Evolutionary conservation across 176 grass and related monocot species (phyloP).

Genomic region (Hordeum marinum): DNA sequence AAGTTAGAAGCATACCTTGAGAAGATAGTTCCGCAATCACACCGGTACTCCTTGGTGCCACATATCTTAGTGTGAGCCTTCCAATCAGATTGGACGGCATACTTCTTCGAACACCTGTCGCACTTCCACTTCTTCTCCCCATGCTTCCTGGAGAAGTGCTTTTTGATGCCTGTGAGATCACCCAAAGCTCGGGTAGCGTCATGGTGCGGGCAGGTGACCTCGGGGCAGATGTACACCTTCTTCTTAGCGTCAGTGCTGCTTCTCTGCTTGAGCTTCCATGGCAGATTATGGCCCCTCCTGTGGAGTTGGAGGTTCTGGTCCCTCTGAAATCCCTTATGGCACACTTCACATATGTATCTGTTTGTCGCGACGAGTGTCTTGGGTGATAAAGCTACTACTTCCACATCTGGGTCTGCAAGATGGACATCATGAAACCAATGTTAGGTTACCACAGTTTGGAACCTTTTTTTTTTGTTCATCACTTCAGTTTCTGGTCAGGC

Average conservation of each 20-base stretch:
- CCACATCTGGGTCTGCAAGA: conserved; percentile 49
- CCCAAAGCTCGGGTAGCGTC: conserved; percentile 47
- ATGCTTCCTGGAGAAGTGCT: conserved; percentile 63
- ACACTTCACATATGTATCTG: conserved; percentile 59
- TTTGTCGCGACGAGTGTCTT: conserved; percentile 58
- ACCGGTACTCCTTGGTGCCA: conserved; percentile 60
- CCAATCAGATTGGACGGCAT: conserved; percentile 70
- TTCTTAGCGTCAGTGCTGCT: conserved; percentile 52
- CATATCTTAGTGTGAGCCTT: conserved; percentile 75
- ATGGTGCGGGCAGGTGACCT: conserved; percentile 54
- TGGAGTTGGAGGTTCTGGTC: conserved; percentile 75
- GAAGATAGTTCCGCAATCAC: conserved; percentile 62
- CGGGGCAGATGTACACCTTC: conserved; percentile 56
- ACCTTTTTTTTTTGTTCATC: not conserved
- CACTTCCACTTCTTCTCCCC: conserved; percentile 84
- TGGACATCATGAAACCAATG: conserved; percentile 8
- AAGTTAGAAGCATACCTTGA: conserved; percentile 45
- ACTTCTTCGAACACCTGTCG: conserved; percentile 64
- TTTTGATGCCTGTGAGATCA: conserved; percentile 62
- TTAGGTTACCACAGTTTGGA: not conserved
- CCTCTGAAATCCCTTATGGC: conserved; percentile 65
- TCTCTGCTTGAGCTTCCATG: conserved; percentile 72
- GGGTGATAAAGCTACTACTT: conserved; percentile 59
- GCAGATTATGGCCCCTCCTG: conserved; percentile 64
- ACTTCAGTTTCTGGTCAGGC: not conserved